phyloP scores from a whole-genome alignment of 305 asterid species.

The Fraxinus albicans region DNA sequence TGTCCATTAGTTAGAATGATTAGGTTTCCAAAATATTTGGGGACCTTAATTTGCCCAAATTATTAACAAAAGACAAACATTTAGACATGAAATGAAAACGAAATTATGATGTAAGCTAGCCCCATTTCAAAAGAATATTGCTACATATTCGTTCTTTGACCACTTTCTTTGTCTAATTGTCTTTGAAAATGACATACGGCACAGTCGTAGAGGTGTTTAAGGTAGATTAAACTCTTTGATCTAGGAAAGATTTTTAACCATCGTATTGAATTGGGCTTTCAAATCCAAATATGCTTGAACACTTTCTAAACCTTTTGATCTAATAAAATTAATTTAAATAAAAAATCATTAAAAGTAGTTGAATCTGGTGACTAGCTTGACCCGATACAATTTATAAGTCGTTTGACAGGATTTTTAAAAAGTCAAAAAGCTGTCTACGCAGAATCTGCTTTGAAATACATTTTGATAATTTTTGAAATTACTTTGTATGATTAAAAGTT shows the following conservation, averaged over 20 bases:
- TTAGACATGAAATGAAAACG: slow-evolving; percentile 20
- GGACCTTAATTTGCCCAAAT: neutral
- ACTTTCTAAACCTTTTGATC: neutral
- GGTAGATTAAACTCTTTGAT: neutral
- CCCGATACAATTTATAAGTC: neutral
- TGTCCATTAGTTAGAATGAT: neutral
- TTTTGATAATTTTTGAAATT: neutral
- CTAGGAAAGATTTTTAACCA: neutral
- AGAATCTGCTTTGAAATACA: neutral
- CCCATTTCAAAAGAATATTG: slow-evolving; percentile 24
- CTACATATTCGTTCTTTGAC: slow-evolving; percentile 17
- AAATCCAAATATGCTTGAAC: neutral
- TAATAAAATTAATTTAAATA: too few species aligned
- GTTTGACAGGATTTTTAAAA: neutral
- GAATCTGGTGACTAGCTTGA: neutral
- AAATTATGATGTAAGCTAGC: slow-evolving; percentile 21
- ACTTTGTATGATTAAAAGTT: neutral
- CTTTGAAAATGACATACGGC: slow-evolving; percentile 14
- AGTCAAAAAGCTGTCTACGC: neutral
- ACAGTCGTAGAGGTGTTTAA: neutral
- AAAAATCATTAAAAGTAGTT: neutral
- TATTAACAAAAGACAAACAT: neutral
- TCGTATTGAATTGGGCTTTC: neutral
- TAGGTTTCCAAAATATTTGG: neutral
- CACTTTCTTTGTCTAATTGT: slow-evolving; percentile 27